Percentiles rank a stretch among this genome's conserved stretches.
phyloP scores from a whole-genome alignment of 176 grass and related monocot genomes.

The Puccinellia tenuiflora region DNA sequence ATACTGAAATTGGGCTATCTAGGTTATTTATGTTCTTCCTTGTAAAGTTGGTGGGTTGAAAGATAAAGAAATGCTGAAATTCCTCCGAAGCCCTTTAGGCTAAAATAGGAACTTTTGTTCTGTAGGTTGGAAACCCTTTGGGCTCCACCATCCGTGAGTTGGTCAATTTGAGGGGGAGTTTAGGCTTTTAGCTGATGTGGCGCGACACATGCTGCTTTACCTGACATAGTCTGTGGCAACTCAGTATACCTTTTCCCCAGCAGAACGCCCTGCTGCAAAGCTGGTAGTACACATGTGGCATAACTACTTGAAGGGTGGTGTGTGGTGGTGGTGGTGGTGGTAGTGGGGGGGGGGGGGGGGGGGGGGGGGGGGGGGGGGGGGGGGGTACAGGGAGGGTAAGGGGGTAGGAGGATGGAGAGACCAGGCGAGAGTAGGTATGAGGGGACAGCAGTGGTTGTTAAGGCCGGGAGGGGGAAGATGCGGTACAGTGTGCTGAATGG shows the following conservation, averaged over 20 bases:
- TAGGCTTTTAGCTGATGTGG: neutral
- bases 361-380: no score
- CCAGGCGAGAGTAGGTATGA: neutral
- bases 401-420: neutral
- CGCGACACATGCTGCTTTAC: neutral
- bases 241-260: neutral
- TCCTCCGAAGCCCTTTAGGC: neutral
- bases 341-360: no score
- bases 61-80: neutral
- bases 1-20: slow-evolving; percentile 17
- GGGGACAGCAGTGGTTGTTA: neutral
- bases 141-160: neutral
- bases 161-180: neutral
- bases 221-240: neutral
- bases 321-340: no score
- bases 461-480: neutral
- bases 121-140: neutral
- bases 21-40: neutral
- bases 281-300: neutral
- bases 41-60: neutral
- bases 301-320: neutral
- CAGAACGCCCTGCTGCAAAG: neutral
- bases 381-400: neutral
- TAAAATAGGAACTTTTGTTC: neutral
- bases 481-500: neutral